A percentile compares a stretch with the other conserved stretches of the same genome.
phyloP scores from a whole-genome alignment of 768 basidiomycete species.

The Auricularia cornea region DNA sequence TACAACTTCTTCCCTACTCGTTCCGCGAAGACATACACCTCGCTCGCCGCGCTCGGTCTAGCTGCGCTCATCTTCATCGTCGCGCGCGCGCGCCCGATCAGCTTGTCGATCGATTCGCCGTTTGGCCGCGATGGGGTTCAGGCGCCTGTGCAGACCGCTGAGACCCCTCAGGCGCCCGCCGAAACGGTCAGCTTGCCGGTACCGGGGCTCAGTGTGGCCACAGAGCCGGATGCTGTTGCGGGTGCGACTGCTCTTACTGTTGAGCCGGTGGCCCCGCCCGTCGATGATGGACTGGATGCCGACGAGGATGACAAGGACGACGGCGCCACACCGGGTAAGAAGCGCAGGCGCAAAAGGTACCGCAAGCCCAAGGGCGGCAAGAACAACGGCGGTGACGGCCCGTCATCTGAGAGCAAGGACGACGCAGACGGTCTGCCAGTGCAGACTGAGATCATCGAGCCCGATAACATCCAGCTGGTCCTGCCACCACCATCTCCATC shows the following conservation, averaged over 20 bases:
- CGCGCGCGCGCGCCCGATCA: neutral
- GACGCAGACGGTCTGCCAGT: neutral
- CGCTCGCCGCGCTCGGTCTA: neutral
- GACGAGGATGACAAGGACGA: conserved; percentile 20
- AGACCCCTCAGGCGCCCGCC: too few relatives aligned
- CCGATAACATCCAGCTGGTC: conserved; percentile 9
- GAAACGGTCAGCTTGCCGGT: neutral
- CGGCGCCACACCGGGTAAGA: conserved; percentile 20
- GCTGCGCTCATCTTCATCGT: neutral
- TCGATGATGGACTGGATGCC: conserved; percentile 7
- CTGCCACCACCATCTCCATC: conserved; percentile 13
- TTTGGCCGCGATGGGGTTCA: too few relatives aligned
- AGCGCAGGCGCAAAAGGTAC: conserved; percentile 15
- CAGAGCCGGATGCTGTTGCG: too few relatives aligned
- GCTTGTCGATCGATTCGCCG: neutral
- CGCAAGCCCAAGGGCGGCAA: conserved; percentile 40
- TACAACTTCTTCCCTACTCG: too few relatives aligned
- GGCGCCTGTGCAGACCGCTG: too few relatives aligned
- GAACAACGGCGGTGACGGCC: conserved; percentile 25
- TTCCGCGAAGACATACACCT: neutral
- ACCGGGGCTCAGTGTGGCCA: neutral
- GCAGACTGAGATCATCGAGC: neutral
- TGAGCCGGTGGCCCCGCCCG: too few relatives aligned
- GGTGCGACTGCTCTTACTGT: too few relatives aligned
- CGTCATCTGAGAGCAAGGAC: conserved; percentile 15